Base-by-base conservation (phyloP, 2,329 filamentous ascomycete species). In the Cordyceps cateniannulata region DNA sequence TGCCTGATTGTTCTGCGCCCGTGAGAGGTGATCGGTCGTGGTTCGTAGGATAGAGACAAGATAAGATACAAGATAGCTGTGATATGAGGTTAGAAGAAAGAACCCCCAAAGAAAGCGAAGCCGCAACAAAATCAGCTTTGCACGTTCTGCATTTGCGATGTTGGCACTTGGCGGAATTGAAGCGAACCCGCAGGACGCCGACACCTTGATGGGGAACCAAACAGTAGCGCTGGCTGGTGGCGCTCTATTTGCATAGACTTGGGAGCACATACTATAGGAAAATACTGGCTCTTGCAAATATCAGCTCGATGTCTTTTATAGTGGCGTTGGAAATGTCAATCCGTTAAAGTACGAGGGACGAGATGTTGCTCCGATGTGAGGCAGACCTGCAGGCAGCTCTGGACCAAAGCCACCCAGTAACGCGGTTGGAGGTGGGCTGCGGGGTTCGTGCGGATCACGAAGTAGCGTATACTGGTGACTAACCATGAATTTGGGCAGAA, bases 1-100 rank as follows among this genome's bases (percentile, higher is more conserved):
- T 98, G 22, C 6, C 27, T 47, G 52, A 47, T 57, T 57, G 52
- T 25, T n/a, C 35, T 45, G 29, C 18, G n/a, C 27, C 44, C 38
- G 45, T 38, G 32, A 12, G 5, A 14, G 20, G 29, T 35, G 24
- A 10, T 42, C 5, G 58, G 54, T 29, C 42, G 49, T 22, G 20
- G n/a, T 45, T 38, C 27, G 57, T 25, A 5, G 3, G 7, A 32
- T 18, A 18, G 32, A 25, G 14, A 40, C 9, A 42, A 25, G n/a
- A 7, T 2, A 40, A 18, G 45, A 16, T 6, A 7, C 3, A 40
- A 18, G 45, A 16, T 6, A 16, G 20, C 12, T 42, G 4, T 10
- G 7, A 29, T 57, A 27, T 16, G 3, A 12, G 20, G 25, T 42
- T n/a, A 59, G 47, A 44, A 47, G 24, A 18, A 50, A 12, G 2